phyloP scores from a whole-genome alignment of 331 rosid genomes.

The Malus hybrid region DNA sequence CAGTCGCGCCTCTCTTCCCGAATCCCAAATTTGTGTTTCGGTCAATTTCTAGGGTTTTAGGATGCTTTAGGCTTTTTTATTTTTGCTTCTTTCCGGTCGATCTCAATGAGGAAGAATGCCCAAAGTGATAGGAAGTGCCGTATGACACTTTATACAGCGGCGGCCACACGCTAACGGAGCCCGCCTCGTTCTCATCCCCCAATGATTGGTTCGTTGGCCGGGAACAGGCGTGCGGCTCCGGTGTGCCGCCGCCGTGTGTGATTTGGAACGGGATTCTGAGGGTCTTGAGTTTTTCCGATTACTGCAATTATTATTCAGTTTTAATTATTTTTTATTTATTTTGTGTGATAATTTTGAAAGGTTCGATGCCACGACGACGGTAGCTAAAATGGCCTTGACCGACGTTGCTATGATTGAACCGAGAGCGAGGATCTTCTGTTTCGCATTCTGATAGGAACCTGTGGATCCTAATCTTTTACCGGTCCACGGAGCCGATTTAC shows the following conservation, averaged over 20 bases:
- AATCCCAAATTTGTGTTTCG: not conserved
- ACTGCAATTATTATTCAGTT: not conserved
- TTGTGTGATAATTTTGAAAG: not conserved
- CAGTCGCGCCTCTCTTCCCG: not conserved
- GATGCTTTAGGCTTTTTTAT: not conserved
- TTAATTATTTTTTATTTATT: too few species aligned
- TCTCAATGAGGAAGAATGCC: conserved; percentile 67
- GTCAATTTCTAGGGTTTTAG: too few species aligned
- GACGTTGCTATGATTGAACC: conserved; percentile 81
- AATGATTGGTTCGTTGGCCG: conserved; percentile 13
- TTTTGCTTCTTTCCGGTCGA: not conserved
- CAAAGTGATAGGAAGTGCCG: conserved; percentile 93
- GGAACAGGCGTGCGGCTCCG: conserved; percentile 10
- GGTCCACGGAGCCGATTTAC: conserved; percentile 57
- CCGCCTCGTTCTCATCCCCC: conserved; percentile 19
- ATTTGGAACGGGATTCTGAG: conserved; percentile 38
- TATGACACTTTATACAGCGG: conserved; percentile 65
- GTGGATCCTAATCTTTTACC: conserved; percentile 14
- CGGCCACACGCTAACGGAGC: not conserved
- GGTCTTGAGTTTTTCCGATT: not conserved
- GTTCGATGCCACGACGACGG: conserved; percentile 74
- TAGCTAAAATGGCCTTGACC: conserved; percentile 49
- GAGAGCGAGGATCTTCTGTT: conserved; percentile 20
- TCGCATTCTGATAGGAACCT: conserved; percentile 74
- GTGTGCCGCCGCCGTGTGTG: conserved; percentile 20